A percentile compares a stretch with the other conserved stretches of the same genome.
Conservation (phyloP, 768 basidiomycete species). For the Cystofilobasidium macerans region DNA sequence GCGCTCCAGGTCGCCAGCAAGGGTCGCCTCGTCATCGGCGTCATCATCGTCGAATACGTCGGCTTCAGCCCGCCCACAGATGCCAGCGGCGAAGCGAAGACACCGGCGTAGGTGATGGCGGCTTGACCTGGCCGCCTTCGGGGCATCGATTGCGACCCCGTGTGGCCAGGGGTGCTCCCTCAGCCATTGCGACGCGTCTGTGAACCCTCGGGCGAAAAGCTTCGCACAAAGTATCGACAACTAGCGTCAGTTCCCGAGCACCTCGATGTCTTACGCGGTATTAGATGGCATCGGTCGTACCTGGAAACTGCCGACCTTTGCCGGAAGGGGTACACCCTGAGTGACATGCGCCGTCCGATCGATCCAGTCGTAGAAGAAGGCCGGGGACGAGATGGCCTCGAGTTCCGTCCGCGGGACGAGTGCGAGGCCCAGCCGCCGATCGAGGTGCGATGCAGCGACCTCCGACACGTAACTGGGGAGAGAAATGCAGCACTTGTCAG, state of each 20-base stretch:
- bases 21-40: constrained; percentile 56
- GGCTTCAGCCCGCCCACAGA: constrained; percentile 71
- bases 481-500: background rate
- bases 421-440: constrained; percentile 57
- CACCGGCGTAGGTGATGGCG: constrained; percentile 14
- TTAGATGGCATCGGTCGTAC: background rate
- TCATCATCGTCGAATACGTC: constrained; percentile 51
- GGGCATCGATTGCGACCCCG: constrained; percentile 48
- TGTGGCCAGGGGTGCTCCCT: constrained; percentile 71
- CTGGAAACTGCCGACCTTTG: constrained; percentile 57
- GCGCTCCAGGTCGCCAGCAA: constrained; percentile 57
- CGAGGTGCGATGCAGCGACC: constrained; percentile 76
- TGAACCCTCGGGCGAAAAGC: constrained; percentile 68
- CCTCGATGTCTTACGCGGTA: background rate
- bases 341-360: constrained; percentile 43
- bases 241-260: too few species aligned
- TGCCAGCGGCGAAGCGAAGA: constrained; percentile 16
- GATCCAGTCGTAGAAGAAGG: constrained; percentile 88
- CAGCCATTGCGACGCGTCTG: constrained; percentile 38
- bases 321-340: constrained; percentile 70
- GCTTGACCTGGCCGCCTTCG: background rate
- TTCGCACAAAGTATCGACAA: constrained; percentile 47
- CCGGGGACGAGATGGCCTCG: constrained; percentile 71
- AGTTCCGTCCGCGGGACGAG: constrained; percentile 81
- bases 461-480: constrained; percentile 65